Evolutionary conservation across 2,329 filamentous ascomycete species (phyloP), one percentile per base, ranked within the genome.

Genomic region (Penicillium sp.): DNA sequence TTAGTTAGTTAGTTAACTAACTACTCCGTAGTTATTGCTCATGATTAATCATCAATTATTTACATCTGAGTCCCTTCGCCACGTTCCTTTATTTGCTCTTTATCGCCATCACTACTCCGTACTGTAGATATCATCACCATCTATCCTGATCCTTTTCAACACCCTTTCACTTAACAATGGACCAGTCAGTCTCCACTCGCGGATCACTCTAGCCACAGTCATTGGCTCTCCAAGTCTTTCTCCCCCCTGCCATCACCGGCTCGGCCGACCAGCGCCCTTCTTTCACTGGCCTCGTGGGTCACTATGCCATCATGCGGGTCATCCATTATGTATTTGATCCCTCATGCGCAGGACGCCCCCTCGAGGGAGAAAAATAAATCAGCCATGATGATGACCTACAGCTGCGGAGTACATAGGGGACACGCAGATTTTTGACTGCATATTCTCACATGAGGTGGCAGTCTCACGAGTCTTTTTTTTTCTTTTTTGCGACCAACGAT

Each of bases 291-390:
- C 56, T 53, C 53, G 55, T 64, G 63, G 60, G 60, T 63, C 63
- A 57, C 62, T 44, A 61, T 63, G 59, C 42, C 53, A 59, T 62
- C 38, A 58, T 56, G 58, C 53, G 51, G 51, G 51, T 53, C 51
- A 56, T 51, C n/a, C 12, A 26, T 55, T 44, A 58, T 38, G 40
- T 50, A 49, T 49, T 49, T 40, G 44, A 60, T 56, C 55, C 45
- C 60, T 42, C 44, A 59, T 35, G 60, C 59, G 56, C 59, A 56
- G 35, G 22, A 54, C 49, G 45, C 54, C 40, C 40, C 56, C 60
- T 56, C 53, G 53, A 56, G 26, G 53, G 17, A 19, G 4, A 13
- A 26, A 28, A 30, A 13, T 13, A 26, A 47, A 47, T 17, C 44
- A 9, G 22, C 13, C 24, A 28, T 49, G 3, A 7, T 22, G 24